A percentile compares a stretch with the other conserved stretches of the same genome.
These are phyloP conservation scores for Diaporthe destruens DNA, from an alignment of 2,329 filamentous ascomycete genomes.

Conservation along the genomic window DNA sequence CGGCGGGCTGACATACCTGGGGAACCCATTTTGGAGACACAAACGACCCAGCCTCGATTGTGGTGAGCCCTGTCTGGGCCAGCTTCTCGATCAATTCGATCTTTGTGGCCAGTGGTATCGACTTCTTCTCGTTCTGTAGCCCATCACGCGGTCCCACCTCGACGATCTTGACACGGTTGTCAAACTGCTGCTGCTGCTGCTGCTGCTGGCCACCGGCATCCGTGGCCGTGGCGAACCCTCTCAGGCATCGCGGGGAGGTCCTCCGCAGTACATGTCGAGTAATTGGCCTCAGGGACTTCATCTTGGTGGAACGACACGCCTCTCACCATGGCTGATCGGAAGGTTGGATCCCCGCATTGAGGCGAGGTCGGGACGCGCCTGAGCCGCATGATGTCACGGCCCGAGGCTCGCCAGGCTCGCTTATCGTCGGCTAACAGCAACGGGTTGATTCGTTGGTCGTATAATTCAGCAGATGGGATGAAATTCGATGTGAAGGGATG, in stretches of 20 bases:
- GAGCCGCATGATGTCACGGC: conserved; percentile 36
- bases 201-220: conserved; percentile 41
- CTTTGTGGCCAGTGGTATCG: conserved; percentile 79
- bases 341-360: conserved; percentile 8
- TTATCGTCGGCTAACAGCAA: conserved; percentile 31
- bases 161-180: conserved; percentile 73
- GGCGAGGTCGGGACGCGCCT: conserved; percentile 19
- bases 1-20: conserved; percentile 65
- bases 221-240: conserved; percentile 57
- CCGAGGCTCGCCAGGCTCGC: conserved; percentile 31
- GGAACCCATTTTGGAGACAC: conserved; percentile 89
- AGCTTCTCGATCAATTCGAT: conserved; percentile 80
- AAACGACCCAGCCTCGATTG: conserved; percentile 86
- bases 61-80: conserved; percentile 74
- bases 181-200: conserved; percentile 44
- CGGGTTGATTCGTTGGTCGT: neutral
- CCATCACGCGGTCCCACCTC: conserved; percentile 89
- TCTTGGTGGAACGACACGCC: conserved; percentile 37
- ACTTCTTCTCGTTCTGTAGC: conserved; percentile 85
- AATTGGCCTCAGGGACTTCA: conserved; percentile 38
- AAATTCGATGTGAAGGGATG: neutral
- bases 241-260: conserved; percentile 42
- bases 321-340: conserved; percentile 32
- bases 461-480: neutral
- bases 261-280: conserved; percentile 28